Conservation (phyloP, 768 basidiomycete species). For the Stropharia rugosoannulata region DNA sequence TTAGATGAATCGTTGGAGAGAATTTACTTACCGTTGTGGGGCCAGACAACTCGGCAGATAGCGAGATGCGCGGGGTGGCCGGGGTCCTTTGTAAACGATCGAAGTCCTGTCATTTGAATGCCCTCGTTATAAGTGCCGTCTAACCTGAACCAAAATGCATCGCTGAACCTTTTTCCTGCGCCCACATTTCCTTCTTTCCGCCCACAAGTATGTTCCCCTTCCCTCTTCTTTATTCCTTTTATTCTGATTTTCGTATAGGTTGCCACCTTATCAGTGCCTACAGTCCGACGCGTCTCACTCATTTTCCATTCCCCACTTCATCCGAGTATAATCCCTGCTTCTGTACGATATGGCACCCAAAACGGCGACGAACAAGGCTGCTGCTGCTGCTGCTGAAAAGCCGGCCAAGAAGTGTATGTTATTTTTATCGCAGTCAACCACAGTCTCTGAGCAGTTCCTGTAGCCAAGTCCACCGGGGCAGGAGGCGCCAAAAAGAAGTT, state of each 20-base stretch:
- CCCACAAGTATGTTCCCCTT: constrained; percentile 13
- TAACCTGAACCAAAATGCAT: constrained; percentile 47
- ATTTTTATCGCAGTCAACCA: constrained; percentile 10
- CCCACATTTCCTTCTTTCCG: constrained; percentile 26
- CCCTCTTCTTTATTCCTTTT: constrained; percentile 11
- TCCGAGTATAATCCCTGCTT: constrained; percentile 8
- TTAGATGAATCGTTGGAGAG: background rate
- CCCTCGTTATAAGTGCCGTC: constrained; percentile 57
- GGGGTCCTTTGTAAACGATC: constrained; percentile 40
- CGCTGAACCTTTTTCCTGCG: constrained; percentile 42
- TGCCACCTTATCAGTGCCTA: constrained; percentile 11
- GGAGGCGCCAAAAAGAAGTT: constrained; percentile 57
- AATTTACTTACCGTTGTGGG: background rate
- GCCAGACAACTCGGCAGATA: constrained; percentile 1
- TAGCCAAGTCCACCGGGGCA: constrained; percentile 54
- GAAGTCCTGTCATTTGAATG: constrained; percentile 50
- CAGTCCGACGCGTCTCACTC: constrained; percentile 22
- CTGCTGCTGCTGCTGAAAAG: constrained; percentile 34
- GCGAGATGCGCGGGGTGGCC: constrained; percentile 26
- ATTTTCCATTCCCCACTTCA: constrained; percentile 8
- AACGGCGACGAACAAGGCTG: constrained; percentile 31
- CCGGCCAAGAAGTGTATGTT: constrained; percentile 57
- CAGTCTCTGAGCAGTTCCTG: constrained; percentile 19
- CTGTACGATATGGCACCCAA: constrained; percentile 39
- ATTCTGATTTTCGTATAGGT: background rate